These are phyloP conservation scores for Sedum album DNA, from an alignment of 164 flowering plant species.

Conservation along the genomic window DNA sequence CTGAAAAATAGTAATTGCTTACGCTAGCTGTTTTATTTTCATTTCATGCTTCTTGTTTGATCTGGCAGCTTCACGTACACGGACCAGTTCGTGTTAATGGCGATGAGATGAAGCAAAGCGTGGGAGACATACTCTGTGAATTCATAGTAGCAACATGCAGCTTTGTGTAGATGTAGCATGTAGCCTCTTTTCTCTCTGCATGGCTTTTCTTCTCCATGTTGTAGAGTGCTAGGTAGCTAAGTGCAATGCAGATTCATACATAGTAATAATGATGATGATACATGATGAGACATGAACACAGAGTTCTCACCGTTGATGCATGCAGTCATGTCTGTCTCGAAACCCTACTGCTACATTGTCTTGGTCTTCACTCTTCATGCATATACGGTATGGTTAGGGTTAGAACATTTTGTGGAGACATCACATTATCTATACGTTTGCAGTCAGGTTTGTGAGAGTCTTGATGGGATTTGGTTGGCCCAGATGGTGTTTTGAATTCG, in stretches of 20 bases:
- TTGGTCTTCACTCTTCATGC: too few relatives aligned
- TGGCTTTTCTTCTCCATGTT: background rate
- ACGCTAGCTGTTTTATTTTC: background rate
- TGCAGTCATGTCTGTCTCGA: background rate
- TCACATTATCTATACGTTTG: background rate
- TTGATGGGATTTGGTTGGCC: background rate
- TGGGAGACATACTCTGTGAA: constrained; percentile 6
- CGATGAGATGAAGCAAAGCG: constrained; percentile 3
- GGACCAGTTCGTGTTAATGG: background rate
- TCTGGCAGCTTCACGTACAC: constrained; percentile 1
- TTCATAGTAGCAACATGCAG: constrained; percentile 1
- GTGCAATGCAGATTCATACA: background rate
- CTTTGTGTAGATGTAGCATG: constrained; percentile 8
- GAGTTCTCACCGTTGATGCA: constrained; percentile 2
- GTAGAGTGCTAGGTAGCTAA: background rate
- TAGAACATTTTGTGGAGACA: background rate
- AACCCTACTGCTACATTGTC: constrained; percentile 3
- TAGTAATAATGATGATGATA: background rate
- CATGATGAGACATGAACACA: constrained; percentile 3
- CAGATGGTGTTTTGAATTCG: background rate
- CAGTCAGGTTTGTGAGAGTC: background rate
- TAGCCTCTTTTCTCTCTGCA: background rate
- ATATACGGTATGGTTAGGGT: background rate
- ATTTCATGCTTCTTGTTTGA: background rate
- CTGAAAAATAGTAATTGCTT: too few relatives aligned